Conservation (phyloP, 805 yeast genomes). For the Metschnikowia cerradonensis region DNA sequence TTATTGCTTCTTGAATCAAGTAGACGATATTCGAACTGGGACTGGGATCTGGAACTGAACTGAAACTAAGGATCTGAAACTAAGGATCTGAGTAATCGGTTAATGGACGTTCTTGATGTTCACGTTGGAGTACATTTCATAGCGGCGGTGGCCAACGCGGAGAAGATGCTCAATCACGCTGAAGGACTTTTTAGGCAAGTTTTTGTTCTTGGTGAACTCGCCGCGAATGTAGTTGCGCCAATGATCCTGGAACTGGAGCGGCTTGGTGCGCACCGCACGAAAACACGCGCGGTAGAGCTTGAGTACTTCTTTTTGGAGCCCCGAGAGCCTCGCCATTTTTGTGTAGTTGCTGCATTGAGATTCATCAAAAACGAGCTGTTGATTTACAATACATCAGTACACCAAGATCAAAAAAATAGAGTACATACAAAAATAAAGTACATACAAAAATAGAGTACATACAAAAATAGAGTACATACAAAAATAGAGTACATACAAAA, state of each 20-base stretch:
- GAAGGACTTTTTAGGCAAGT: slow-evolving; percentile 72
- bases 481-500: too few species aligned
- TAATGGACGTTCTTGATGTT: slow-evolving; percentile 63
- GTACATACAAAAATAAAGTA: too few species aligned
- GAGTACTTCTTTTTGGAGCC: slow-evolving; percentile 45
- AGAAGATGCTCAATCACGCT: slow-evolving; percentile 80
- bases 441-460: too few species aligned
- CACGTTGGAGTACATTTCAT: slow-evolving; percentile 68
- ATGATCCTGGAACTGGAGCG: slow-evolving; percentile 40
- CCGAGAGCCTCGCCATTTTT: slow-evolving; percentile 38
- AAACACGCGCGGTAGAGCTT: slow-evolving; percentile 48
- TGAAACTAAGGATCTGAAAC: too few species aligned
- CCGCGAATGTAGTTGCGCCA: slow-evolving; percentile 45
- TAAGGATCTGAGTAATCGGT: too few species aligned
- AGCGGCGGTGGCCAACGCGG: slow-evolving; percentile 67
- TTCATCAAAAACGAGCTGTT: too few species aligned
- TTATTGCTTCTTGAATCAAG: too few species aligned
- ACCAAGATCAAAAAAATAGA: not conserved
- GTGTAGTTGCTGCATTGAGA: not conserved
- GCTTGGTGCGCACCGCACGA: slow-evolving; percentile 44
- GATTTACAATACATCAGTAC: not conserved
- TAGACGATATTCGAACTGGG: not conserved
- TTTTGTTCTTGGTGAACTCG: slow-evolving; percentile 60
- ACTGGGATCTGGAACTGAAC: too few species aligned
- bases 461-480: too few species aligned